phyloP scores from a whole-genome alignment of 257 asterid genomes.

The Solanum appendiculatum region DNA sequence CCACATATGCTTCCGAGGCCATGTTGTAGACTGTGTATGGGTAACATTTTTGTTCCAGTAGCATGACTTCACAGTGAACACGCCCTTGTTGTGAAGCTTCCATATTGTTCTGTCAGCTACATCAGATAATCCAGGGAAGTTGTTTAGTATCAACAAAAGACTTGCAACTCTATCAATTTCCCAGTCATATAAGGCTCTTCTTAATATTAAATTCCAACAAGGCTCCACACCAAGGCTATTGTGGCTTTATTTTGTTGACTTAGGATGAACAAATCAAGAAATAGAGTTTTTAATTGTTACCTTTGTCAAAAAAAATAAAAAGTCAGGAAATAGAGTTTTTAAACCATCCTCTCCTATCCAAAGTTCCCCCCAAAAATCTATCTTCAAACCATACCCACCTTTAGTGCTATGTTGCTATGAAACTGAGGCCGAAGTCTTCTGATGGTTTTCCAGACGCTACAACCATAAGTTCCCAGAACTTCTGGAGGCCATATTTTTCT shows the following conservation, averaged over 20 bases:
- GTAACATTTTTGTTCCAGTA: not conserved
- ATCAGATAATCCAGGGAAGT: not conserved
- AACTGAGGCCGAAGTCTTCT: not conserved
- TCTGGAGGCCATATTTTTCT: too few species aligned
- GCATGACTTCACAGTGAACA: not conserved
- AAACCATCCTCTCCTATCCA: not conserved
- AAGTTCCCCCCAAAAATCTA: not conserved
- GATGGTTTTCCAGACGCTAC: not conserved
- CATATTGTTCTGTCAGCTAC: not conserved
- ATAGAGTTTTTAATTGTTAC: not conserved
- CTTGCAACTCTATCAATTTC: not conserved
- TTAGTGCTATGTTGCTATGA: not conserved
- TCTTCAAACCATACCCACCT: not conserved
- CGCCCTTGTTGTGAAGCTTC: not conserved
- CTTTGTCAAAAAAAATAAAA: too few species aligned
- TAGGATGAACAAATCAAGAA: not conserved
- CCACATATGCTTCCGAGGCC: not conserved
- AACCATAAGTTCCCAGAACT: not conserved
- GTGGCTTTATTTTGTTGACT: not conserved
- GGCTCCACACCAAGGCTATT: not conserved
- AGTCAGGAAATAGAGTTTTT: not conserved
- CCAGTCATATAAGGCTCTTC: not conserved
- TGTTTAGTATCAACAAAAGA: not conserved
- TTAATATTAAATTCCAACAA: not conserved
- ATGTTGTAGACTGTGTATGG: not conserved